Base-by-base conservation (phyloP, 2,329 filamentous ascomycete genomes). In the Dothidotthia symphoricarpi region DNA sequence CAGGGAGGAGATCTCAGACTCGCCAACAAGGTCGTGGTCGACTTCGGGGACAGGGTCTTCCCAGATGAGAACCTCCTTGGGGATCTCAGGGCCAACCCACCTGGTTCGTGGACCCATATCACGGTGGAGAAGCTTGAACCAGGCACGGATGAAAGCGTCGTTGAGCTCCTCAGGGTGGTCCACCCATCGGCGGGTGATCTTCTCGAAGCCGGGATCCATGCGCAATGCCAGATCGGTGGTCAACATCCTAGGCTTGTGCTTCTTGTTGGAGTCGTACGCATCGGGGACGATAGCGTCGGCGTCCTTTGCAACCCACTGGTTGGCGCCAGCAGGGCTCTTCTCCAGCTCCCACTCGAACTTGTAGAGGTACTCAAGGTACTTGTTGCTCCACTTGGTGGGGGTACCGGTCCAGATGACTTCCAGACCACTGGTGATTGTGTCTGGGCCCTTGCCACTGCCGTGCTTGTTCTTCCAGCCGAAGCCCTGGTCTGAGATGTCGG, bases 41-140 rank as follows among this genome's bases (percentile, higher is more conserved):
- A 74, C 66, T 4, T 74, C 63, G 16, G 86, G 85, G 32, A 89
- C 67, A 10, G 83, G 82, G 58, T 90, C 86, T 59, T 89, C 83
- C 86, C 86, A 90, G 55, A 81, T 59, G n/a, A 84, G 73, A 10
- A 74, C 72, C 73, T 89, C 83, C 36, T 74, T 71, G 31, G 86
- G 85, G 13, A 87, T 73, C 67, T 90, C 86, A 1, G 86, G 85
- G 19, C 86, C 86, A 31, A 88, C 58, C 74, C 85, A 89, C 61
- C 83, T 83, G 16, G 75, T 63, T 36, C 78, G 73, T 28, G 86
- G 86, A 12, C 86, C 86, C 70, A 90, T 78, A 64, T 89, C 86
- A 70, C 86, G 85, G 72, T 90, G 86, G 24, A 85, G 74, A 28
- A 90, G 77, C 79, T 90, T 89, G 78, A 87, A 90, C 86, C 86